These are phyloP conservation scores for Kluyveromyces aestuarii DNA, from an alignment of 805 yeast species.

Conservation along the genomic window DNA sequence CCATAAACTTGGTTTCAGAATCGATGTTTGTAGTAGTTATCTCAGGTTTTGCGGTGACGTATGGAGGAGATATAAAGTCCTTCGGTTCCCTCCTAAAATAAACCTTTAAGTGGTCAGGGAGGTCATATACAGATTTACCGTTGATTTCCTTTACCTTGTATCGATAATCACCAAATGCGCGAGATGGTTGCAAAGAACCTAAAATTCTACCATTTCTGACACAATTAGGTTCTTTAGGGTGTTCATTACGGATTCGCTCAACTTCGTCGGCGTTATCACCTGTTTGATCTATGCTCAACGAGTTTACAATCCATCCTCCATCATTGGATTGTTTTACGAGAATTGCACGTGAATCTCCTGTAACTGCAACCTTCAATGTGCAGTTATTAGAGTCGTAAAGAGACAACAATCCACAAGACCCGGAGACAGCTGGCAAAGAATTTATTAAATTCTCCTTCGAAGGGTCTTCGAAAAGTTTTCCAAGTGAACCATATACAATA, in stretches of 20 bases:
- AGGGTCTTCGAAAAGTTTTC: conserved; percentile 58
- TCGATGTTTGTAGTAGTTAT: conserved; percentile 70
- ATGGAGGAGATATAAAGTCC: conserved; percentile 80
- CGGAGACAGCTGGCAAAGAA: conserved; percentile 89
- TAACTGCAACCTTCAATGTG: conserved; percentile 77
- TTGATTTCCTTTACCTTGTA: conserved; percentile 66
- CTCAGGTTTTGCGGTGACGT: conserved; percentile 95
- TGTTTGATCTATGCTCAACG: conserved; percentile 85
- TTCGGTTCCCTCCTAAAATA: conserved; percentile 75
- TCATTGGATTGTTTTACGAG: conserved; percentile 59
- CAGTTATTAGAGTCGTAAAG: conserved; percentile 73
- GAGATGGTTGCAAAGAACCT: conserved; percentile 88
- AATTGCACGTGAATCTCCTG: conserved; percentile 93
- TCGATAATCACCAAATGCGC: conserved; percentile 96
- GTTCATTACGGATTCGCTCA: conserved; percentile 72
- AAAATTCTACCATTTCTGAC: conserved; percentile 81
- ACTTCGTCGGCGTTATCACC: conserved; percentile 88
- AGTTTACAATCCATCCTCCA: conserved; percentile 80
- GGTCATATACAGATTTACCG: conserved; percentile 36
- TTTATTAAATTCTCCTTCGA: conserved; percentile 46
- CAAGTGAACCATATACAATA: conserved; percentile 68
- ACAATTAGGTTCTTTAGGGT: conserved; percentile 83
- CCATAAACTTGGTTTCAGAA: conserved; percentile 71
- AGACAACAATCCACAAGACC: conserved; percentile 86
- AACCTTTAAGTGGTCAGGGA: conserved; percentile 71